These are phyloP conservation scores for Calonectria pseudoturangicola DNA, from an alignment of 2,329 filamentous ascomycete genomes.

Conservation along the genomic window DNA sequence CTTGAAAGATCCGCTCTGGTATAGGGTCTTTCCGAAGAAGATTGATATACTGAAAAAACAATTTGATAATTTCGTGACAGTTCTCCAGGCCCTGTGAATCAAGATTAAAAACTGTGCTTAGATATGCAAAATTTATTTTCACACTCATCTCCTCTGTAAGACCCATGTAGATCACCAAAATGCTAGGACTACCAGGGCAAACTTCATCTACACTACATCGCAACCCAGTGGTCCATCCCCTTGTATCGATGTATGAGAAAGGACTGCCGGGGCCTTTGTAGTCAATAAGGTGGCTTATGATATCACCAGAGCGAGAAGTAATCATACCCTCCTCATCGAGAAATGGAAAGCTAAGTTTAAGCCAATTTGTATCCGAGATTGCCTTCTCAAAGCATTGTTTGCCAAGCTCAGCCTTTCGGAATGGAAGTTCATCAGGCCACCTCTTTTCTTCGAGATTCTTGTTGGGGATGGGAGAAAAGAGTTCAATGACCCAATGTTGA, in stretches of 20 bases:
- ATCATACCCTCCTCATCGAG: constrained; percentile 89
- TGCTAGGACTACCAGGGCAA: constrained; percentile 84
- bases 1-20: constrained; percentile 94
- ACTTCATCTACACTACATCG: constrained; percentile 84
- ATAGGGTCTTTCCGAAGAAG: constrained; percentile 87
- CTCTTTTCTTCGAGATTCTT: constrained; percentile 81
- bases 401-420: constrained; percentile 69
- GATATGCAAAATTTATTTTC: constrained; percentile 12
- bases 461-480: constrained; percentile 88
- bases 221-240: constrained; percentile 91
- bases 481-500: constrained; percentile 87
- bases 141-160: constrained; percentile 83
- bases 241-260: constrained; percentile 90
- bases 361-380: constrained; percentile 88
- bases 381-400: constrained; percentile 91
- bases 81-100: constrained; percentile 77
- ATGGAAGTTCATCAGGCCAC: constrained; percentile 72
- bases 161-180: constrained; percentile 86
- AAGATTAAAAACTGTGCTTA: background rate
- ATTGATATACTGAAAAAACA: constrained; percentile 92
- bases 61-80: constrained; percentile 89
- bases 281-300: constrained; percentile 91
- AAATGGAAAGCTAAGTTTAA: constrained; percentile 89
- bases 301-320: constrained; percentile 87
- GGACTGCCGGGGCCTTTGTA: constrained; percentile 96